Conservation (phyloP, 2,329 filamentous ascomycete genomes). For the Davidsoniella neocaledoniae region DNA sequence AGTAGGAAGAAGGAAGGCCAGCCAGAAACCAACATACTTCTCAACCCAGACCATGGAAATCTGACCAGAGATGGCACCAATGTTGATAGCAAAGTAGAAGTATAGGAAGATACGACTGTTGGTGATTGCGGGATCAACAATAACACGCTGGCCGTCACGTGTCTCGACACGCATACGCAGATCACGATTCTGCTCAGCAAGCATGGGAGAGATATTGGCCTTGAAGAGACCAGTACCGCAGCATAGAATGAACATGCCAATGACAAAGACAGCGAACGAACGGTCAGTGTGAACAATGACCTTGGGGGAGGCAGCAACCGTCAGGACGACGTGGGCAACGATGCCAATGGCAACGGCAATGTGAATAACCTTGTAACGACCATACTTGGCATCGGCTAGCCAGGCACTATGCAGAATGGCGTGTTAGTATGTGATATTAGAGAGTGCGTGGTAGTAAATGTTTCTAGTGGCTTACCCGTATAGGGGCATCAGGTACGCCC, state of each 20-base stretch:
- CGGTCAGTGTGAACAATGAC: slow-evolving; percentile 41
- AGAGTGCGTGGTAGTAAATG: slow-evolving; percentile 12
- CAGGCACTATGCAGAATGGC: slow-evolving; percentile 22
- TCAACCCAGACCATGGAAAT: slow-evolving; percentile 57
- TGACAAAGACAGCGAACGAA: slow-evolving; percentile 49
- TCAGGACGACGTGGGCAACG: slow-evolving; percentile 48
- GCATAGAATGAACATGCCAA: slow-evolving; percentile 38
- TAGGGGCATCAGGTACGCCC: slow-evolving; percentile 43
- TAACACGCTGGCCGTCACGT: slow-evolving; percentile 45
- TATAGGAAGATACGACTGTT: slow-evolving; percentile 53
- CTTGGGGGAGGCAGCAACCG: slow-evolving; percentile 44
- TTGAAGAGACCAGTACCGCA: slow-evolving; percentile 69
- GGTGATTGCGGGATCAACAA: slow-evolving; percentile 53
- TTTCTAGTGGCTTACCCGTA: slow-evolving; percentile 26
- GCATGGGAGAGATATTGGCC: slow-evolving; percentile 56
- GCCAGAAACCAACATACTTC: slow-evolving; percentile 62
- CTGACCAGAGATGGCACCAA: slow-evolving; percentile 44
- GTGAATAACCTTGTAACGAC: slow-evolving; percentile 58
- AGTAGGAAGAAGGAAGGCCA: slow-evolving; percentile 52
- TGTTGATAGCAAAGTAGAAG: slow-evolving; percentile 42
- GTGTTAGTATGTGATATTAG: neutral
- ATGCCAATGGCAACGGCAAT: slow-evolving; percentile 49
- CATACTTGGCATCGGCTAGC: slow-evolving; percentile 53
- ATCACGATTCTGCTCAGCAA: slow-evolving; percentile 53
- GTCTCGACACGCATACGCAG: slow-evolving; percentile 39